Base-by-base conservation (phyloP, 1,139 yeast genomes). In the Yamadazyma siamensis region DNA sequence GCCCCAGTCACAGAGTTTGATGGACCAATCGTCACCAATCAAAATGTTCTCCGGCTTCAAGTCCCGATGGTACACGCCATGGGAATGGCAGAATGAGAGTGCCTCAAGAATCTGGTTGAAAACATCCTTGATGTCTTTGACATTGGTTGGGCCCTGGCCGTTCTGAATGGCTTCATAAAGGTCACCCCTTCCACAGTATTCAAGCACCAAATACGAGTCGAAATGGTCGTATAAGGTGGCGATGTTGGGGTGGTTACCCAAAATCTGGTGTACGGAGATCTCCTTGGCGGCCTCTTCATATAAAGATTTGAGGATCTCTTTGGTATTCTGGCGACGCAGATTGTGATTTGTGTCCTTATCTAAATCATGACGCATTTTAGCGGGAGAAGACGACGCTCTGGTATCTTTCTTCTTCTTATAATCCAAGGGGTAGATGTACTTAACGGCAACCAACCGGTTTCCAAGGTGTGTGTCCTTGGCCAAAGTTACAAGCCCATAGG, bases 1-100 rank as follows among this genome's bases (percentile, higher is more conserved):
- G 3, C 96, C 96, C 91, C 95, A 87, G 60, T 87, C 96, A 34
- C 95, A 86, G 33, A 87, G 64, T 52, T 85, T 86, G 47, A 87
- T 79, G 18, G 81, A 67, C 84, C 86, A 80, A 48, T 85, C 91
- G 37, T 81, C 80, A 26, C 82, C 69, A 41, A 87, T 80, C 49
- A 87, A 68, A 28, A 87, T 82, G 56, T 87, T 87, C 52, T 87
- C 96, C 1, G 96, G 96, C 54, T 87, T 87, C 51, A 87, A 78
- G 56, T 87, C 96, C 32, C 96, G 74, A 58, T 87, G 96, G 52
- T 75, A 88, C 22, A 88, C 85, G 5, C 79, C 77, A 39, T 70
- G 69, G 6, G 71, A 56, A 53, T 88, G 96, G 47, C 91, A 85
- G 56, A 64, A 86, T 36, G 79, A 80, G 28, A 88, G 71, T 1